Conservation (phyloP, 2,329 filamentous ascomycete genomes). For the Scedosporium boydii region DNA sequence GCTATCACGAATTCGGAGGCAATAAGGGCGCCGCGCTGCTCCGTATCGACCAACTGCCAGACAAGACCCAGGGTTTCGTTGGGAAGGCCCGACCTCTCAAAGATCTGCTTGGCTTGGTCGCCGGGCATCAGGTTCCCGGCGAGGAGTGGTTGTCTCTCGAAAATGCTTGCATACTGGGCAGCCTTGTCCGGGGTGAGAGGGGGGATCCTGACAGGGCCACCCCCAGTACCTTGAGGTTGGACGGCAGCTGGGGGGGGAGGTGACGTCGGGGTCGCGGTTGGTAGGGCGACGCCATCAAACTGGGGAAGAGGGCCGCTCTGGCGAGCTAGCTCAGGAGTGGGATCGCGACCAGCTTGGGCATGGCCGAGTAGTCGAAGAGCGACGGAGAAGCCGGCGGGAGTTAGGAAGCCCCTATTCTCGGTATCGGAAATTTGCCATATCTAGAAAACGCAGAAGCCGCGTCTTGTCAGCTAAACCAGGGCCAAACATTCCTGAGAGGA, state of each 20-base stretch:
- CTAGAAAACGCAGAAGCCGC: slow-evolving; percentile 31
- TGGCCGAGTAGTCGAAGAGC: slow-evolving; percentile 92
- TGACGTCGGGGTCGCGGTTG: slow-evolving; percentile 17
- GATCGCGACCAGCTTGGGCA: slow-evolving; percentile 79
- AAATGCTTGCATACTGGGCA: slow-evolving; percentile 77
- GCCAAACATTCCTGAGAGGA: not conserved
- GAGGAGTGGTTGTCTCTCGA: slow-evolving; percentile 77
- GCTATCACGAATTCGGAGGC: slow-evolving; percentile 93
- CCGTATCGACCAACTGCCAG: slow-evolving; percentile 90
- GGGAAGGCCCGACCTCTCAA: slow-evolving; percentile 82
- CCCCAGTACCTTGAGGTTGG: slow-evolving; percentile 50
- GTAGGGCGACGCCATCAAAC: slow-evolving; percentile 65
- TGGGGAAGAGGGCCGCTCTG: slow-evolving; percentile 82
- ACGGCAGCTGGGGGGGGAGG: slow-evolving; percentile 33
- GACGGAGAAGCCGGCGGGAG: slow-evolving; percentile 84
- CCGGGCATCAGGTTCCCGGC: slow-evolving; percentile 66
- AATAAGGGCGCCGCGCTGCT: slow-evolving; percentile 79
- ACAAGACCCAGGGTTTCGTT: slow-evolving; percentile 90
- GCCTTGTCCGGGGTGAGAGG: slow-evolving; percentile 83
- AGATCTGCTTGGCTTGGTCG: slow-evolving; percentile 85
- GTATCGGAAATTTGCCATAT: slow-evolving; percentile 99
- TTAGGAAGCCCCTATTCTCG: slow-evolving; percentile 90
- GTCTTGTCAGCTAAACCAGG: slow-evolving; percentile 2
- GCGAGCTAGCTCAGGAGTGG: slow-evolving; percentile 70
- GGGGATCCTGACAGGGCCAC: slow-evolving; percentile 72